Conservation (phyloP, 495 filamentous ascomycete genomes). For the Penicillium steckii region DNA sequence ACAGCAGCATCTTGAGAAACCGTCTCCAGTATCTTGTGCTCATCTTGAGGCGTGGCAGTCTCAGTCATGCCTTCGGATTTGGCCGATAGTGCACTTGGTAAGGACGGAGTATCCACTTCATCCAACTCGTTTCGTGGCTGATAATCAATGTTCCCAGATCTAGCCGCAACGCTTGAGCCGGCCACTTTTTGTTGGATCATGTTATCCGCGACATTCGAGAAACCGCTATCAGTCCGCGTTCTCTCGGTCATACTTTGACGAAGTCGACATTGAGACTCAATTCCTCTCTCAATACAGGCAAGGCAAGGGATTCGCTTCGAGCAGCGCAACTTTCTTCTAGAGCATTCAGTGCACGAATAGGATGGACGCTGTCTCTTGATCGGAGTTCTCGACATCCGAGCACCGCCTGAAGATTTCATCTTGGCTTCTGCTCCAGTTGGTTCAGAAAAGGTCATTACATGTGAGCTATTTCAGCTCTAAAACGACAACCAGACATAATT, state of each 20-base stretch:
- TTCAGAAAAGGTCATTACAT: not conserved
- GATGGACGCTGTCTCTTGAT: not conserved
- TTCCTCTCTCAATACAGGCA: conserved; percentile 9
- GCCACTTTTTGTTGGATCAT: too few relatives aligned
- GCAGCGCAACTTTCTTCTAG: conserved; percentile 10
- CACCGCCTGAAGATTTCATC: not conserved
- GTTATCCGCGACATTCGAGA: too few relatives aligned
- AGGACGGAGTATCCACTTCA: not conserved
- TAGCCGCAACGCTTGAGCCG: not conserved
- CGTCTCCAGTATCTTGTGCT: not conserved
- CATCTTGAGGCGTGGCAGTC: not conserved
- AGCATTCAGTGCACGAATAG: conserved; percentile 10
- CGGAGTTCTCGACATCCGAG: not conserved
- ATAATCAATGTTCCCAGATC: not conserved
- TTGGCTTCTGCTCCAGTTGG: not conserved
- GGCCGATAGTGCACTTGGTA: not conserved
- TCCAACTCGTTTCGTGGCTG: not conserved
- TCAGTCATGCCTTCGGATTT: not conserved
- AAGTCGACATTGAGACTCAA: not conserved
- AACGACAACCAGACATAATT: not conserved
- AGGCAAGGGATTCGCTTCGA: conserved; percentile 9
- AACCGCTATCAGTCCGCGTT: too few relatives aligned
- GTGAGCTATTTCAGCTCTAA: not conserved
- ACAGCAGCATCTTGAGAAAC: conserved; percentile 5
- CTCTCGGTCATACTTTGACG: not conserved